Percentiles rank a stretch among this genome's conserved stretches.
Evolutionary conservation across 495 filamentous ascomycete genomes (phyloP).

Genomic region (Xylaria venustula): DNA sequence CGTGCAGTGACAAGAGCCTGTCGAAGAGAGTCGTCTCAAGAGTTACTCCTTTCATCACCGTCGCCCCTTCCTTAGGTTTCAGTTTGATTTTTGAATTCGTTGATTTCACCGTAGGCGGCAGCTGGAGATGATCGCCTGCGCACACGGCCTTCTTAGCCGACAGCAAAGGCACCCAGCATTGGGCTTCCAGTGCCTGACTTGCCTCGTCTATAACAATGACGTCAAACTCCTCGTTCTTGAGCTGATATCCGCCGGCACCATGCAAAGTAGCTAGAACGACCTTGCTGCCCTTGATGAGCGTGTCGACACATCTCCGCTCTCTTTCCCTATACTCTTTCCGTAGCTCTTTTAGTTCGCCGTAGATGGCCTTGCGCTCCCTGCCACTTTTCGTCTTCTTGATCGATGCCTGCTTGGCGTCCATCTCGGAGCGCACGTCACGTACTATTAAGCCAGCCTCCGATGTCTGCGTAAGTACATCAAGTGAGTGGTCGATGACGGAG

Average conservation of each 20-base stretch:
- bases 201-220: constrained; percentile 95
- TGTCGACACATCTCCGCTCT: constrained; percentile 75
- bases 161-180: constrained; percentile 95
- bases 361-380: constrained; percentile 76
- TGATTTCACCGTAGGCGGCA: constrained; percentile 93
- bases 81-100: constrained; percentile 52
- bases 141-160: constrained; percentile 80
- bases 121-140: constrained; percentile 90
- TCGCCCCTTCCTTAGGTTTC: constrained; percentile 30
- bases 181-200: constrained; percentile 91
- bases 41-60: constrained; percentile 47
- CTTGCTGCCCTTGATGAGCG: constrained; percentile 71
- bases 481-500: constrained; percentile 80
- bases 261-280: constrained; percentile 92
- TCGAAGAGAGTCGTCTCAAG: constrained; percentile 92
- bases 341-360: constrained; percentile 78
- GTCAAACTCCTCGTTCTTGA: constrained; percentile 80
- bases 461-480: constrained; percentile 90
- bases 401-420: constrained; percentile 86
- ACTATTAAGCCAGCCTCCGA: constrained; percentile 88
- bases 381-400: constrained; percentile 84
- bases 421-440: constrained; percentile 86
- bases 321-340: constrained; percentile 86
- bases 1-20: constrained; percentile 78
- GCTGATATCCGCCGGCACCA: constrained; percentile 83